phyloP scores from a whole-genome alignment of 2,329 filamentous ascomycete species.

The Scedosporium minutisporum region DNA sequence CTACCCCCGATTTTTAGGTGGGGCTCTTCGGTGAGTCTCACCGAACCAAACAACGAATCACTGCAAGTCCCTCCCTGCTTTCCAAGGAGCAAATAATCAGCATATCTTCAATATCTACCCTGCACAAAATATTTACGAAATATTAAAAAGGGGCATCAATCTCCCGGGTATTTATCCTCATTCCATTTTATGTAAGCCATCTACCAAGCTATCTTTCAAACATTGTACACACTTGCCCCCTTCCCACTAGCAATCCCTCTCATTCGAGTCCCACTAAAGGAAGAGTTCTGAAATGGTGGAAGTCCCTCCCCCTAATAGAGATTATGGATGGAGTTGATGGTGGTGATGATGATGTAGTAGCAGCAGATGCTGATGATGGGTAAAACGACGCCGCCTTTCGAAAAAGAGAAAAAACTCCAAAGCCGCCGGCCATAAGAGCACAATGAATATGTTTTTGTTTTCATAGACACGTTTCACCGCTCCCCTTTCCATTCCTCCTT shows the following conservation, averaged over 20 bases:
- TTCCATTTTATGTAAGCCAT: conserved; percentile 1
- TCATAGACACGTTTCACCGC: neutral
- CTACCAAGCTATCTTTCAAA: neutral
- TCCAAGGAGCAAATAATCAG: no score
- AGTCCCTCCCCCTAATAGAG: neutral
- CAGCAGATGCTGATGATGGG: neutral
- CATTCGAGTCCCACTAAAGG: neutral
- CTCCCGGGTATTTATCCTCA: neutral
- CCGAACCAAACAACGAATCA: neutral
- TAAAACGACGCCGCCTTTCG: neutral
- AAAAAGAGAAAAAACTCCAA: neutral
- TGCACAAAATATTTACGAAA: neutral
- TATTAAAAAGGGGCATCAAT: neutral
- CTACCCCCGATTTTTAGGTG: neutral
- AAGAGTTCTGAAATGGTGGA: neutral
- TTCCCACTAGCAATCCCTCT: neutral
- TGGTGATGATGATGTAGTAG: neutral
- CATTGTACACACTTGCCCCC: neutral
- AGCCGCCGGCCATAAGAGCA: neutral
- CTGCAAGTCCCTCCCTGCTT: no score
- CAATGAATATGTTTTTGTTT: neutral
- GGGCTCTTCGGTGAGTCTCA: neutral
- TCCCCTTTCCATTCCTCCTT: neutral
- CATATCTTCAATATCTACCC: neutral
- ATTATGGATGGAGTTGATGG: neutral